Evolutionary conservation across 2,329 filamentous ascomycete genomes (phyloP), one percentile per base, ranked within the genome.

Genomic region (Fusarium armeniacum): DNA sequence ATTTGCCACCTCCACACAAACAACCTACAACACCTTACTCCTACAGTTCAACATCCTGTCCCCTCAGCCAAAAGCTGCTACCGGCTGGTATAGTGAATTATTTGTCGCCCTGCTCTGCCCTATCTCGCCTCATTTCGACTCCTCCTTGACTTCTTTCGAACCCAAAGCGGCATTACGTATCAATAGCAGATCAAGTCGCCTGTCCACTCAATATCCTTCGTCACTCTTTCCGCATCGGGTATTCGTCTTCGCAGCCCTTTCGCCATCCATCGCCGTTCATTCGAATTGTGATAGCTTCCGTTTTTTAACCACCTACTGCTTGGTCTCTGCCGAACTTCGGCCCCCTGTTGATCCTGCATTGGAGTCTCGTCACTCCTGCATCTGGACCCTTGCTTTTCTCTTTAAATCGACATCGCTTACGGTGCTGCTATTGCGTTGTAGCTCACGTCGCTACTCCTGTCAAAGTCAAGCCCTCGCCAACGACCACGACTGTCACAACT

Each of bases 1-100:
- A 55, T 75, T 75, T 61, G 72, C 73, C 73, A 75, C 73, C 70
- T 75, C 69, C 70, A 71, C 72, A 68, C 52, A 45, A 63, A 44
- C 51, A 56, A 26, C 46, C 56, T 58, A 51, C 40, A 59, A 53
- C 57, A 40, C 62, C 44, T 38, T 41, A 20, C 36, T 44, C 26
- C 38, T 57, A 33, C 44, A 46, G 53, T 56, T 54, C 36, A 45
- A 35, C 49, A 43, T 45, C 54, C 36, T 26, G 24, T 56, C 41
- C 33, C 30, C 57, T 59, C 58, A 56, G 51, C 58, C 64, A 47
- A 49, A 58, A 63, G 43, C 54, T 66, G 43, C 45, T 45, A 46
- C 53, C 24, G 47, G 51, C 49, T 52, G 44, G 54, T 52, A 52
- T n/a, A 40, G 49, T 51, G 57, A 50, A 51, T 49, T 44, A 52